These are phyloP conservation scores for Mycena pura DNA, from an alignment of 768 basidiomycete species.

Conservation along the genomic window DNA sequence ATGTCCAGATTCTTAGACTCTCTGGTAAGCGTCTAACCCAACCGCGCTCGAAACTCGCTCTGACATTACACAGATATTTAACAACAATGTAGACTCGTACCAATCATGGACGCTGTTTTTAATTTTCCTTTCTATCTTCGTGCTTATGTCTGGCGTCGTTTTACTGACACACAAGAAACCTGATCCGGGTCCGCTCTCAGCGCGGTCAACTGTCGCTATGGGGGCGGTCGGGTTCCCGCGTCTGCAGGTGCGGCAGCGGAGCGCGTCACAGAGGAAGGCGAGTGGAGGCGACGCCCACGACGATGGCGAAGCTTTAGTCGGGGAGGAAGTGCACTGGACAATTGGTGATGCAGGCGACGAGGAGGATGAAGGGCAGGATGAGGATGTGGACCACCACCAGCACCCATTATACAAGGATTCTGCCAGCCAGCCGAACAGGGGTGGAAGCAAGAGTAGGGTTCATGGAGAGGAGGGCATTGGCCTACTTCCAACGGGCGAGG, in stretches of 20 bases:
- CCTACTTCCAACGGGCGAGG: slow-evolving; percentile 46
- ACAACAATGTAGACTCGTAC: slow-evolving; percentile 86
- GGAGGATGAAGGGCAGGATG: slow-evolving; percentile 47
- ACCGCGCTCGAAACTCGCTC: not conserved
- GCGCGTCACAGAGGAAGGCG: slow-evolving; percentile 18
- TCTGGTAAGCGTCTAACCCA: slow-evolving; percentile 31
- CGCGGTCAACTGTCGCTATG: slow-evolving; percentile 38
- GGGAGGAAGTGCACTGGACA: slow-evolving; percentile 66
- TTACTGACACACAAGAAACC: slow-evolving; percentile 93
- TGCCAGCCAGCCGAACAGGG: slow-evolving; percentile 26
- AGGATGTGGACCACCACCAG: slow-evolving; percentile 52
- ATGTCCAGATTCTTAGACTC: slow-evolving; percentile 52
- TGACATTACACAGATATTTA: slow-evolving; percentile 61
- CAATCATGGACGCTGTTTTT: slow-evolving; percentile 88
- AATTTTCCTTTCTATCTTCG: slow-evolving; percentile 84
- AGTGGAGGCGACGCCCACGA: slow-evolving; percentile 34
- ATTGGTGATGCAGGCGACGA: slow-evolving; percentile 79
- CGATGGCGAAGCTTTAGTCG: slow-evolving; percentile 46
- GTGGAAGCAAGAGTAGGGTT: slow-evolving; percentile 17
- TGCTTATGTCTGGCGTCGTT: slow-evolving; percentile 92
- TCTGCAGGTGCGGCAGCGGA: slow-evolving; percentile 25
- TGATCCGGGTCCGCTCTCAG: slow-evolving; percentile 50
- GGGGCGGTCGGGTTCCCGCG: slow-evolving; percentile 35
- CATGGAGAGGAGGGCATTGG: slow-evolving; percentile 50
- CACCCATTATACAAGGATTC: slow-evolving; percentile 42